These are phyloP conservation scores for Lyophyllum atratum DNA, from an alignment of 768 basidiomycete species.

Conservation along the genomic window DNA sequence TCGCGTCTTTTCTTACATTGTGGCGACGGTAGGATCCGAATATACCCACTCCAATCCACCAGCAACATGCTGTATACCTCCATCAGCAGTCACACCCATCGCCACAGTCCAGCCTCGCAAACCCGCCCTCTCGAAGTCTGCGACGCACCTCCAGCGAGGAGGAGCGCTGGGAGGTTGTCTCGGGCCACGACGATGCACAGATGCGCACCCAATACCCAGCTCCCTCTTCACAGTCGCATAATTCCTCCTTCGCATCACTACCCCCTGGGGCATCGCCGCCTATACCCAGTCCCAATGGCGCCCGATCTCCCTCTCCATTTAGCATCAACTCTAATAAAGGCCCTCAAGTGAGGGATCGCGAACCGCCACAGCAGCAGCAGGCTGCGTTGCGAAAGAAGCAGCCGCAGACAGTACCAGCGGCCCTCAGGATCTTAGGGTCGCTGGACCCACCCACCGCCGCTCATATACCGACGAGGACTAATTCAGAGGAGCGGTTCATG, in stretches of 20 bases:
- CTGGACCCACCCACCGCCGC: constrained; percentile 54
- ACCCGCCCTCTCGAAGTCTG: constrained; percentile 12
- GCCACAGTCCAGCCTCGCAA: constrained; percentile 2
- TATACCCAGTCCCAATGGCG: constrained; percentile 32
- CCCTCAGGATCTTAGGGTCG: constrained; percentile 59
- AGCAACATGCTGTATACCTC: constrained; percentile 36
- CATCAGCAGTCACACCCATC: constrained; percentile 20
- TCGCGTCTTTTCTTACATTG: neutral
- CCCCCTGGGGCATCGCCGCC: constrained; percentile 46
- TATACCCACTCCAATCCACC: constrained; percentile 38
- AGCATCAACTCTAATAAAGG: constrained; percentile 30
- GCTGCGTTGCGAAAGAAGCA: constrained; percentile 25
- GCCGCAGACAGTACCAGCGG: constrained; percentile 29
- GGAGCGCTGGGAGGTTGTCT: constrained; percentile 49
- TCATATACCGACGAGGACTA: constrained; percentile 27
- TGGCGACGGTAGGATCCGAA: constrained; percentile 16
- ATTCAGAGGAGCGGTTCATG: constrained; percentile 34
- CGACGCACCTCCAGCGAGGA: constrained; percentile 33
- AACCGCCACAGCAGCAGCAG: constrained; percentile 19
- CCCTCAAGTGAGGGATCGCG: constrained; percentile 21
- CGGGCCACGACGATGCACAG: constrained; percentile 27
- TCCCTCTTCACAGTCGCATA: constrained; percentile 43
- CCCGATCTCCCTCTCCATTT: constrained; percentile 51
- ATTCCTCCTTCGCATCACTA: constrained; percentile 52
- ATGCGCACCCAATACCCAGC: constrained; percentile 24